Conservation (phyloP, 345 rosid species). For the Ceriops decandra region DNA sequence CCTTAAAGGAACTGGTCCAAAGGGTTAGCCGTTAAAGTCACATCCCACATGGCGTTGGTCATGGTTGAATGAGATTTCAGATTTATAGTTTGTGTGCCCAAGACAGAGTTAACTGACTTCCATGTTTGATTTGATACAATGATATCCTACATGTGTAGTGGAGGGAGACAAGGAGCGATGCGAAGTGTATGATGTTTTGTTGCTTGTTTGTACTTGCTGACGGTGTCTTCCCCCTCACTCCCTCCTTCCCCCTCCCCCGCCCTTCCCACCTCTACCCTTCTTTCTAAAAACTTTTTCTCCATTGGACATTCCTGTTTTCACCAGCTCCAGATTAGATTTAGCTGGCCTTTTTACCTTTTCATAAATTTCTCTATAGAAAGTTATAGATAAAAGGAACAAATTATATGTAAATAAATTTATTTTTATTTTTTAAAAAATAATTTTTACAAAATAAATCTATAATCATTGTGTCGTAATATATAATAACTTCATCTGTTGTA, state of each 20-base stretch:
- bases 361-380: too few species aligned
- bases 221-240: background rate
- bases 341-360: too few species aligned
- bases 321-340: conserved; percentile 15
- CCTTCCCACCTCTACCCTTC: background rate
- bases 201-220: conserved; percentile 11
- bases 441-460: too few species aligned
- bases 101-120: conserved; percentile 36
- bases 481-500: too few species aligned
- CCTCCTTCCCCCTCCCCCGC: too few species aligned
- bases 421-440: too few species aligned
- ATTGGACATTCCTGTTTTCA: conserved; percentile 1
- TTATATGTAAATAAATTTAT: too few species aligned
- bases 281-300: background rate
- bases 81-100: conserved; percentile 7
- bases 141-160: conserved; percentile 9
- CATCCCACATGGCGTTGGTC: conserved; percentile 21
- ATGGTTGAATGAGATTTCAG: background rate
- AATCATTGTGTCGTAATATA: too few species aligned
- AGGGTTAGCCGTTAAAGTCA: conserved; percentile 5
- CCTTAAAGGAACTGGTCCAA: background rate
- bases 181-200: conserved; percentile 7
- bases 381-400: too few species aligned
- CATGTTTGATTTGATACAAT: conserved; percentile 13
- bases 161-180: conserved; percentile 2